Base-by-base conservation (phyloP, 2,329 filamentous ascomycete species). In the Penicillium sp. region DNA sequence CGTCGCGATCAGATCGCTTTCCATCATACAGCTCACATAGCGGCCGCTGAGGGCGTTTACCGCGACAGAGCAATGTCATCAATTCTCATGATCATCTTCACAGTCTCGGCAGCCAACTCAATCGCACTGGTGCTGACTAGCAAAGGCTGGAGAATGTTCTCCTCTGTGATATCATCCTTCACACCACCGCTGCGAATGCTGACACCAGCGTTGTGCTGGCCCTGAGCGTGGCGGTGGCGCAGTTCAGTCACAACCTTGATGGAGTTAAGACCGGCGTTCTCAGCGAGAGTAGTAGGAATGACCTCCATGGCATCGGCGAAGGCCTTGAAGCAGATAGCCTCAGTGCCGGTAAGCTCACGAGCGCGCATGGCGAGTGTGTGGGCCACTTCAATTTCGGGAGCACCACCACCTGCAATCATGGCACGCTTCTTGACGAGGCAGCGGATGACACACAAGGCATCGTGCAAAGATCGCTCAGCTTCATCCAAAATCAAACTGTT, bases 381-480 rank as follows among this genome's bases (percentile, higher is more conserved):
- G 22, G 94, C 90, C 67, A 99, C 93, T 77, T 97, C 92, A 68
- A 97, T 95, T 77, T 99, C 94, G 26, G 94, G 90, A 2, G 94
- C 94, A 72, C 94, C 94, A 69, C 94, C 94, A 75, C 94, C 94
- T 14, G 95, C 93, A 68, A 99, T 96, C 55, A 99, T 85, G n/a
- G 94, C 94, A 80, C 95, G 96, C 86, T 97, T 99, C 86, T 99
- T 99, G 66, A 99, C 94, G 58, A 99, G 79, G 73, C 94, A 99
- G 67, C 94, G 89, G 67, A 99, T 92, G 48, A 97, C 94, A 73
- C 94, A 99, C 62, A 97, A 91, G 30, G 94, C 94, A 69, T 99
- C 94, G 82, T 99, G 94, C 53, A 99, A 84, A 64, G 89, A 94
- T 67, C 94, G 90, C 82, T 97, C 94, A 0, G 94, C 95, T 78